These are phyloP conservation scores for Amesomyces nigricolor DNA, from an alignment of 2,329 filamentous ascomycete species.

Conservation along the genomic window DNA sequence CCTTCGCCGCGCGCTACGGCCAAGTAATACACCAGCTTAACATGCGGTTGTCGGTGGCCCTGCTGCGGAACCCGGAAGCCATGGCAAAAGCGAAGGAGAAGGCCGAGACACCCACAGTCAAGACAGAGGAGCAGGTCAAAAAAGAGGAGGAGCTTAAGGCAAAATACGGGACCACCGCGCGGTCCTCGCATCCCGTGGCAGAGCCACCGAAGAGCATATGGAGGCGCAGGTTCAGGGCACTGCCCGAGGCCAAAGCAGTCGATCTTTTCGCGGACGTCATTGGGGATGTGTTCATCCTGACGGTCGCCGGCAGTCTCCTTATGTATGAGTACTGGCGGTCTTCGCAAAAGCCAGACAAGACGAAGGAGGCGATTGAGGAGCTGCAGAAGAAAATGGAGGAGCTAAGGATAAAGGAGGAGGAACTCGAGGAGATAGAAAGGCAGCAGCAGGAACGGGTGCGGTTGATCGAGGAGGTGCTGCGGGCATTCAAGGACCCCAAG, in stretches of 20 bases:
- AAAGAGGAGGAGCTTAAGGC: conserved; percentile 46
- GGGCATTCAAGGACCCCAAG: conserved; percentile 49
- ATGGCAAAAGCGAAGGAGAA: conserved; percentile 56
- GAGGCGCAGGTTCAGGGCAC: conserved; percentile 55
- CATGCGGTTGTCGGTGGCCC: conserved; percentile 57
- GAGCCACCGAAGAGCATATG: conserved; percentile 44
- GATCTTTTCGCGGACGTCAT: conserved; percentile 62
- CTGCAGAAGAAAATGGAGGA: conserved; percentile 45
- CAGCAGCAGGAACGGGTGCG: conserved; percentile 42
- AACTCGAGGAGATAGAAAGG: conserved; percentile 45
- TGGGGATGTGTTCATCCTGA: conserved; percentile 58
- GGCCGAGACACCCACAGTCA: conserved; percentile 58
- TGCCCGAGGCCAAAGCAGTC: conserved; percentile 61
- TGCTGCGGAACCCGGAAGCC: conserved; percentile 52
- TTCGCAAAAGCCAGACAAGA: conserved; percentile 55
- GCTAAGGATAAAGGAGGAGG: conserved; percentile 45
- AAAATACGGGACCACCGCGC: conserved; percentile 38
- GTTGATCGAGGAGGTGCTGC: conserved; percentile 49
- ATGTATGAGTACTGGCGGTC: conserved; percentile 58
- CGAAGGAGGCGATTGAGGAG: conserved; percentile 48
- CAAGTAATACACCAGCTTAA: conserved; percentile 62
- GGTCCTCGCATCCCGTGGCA: conserved; percentile 37
- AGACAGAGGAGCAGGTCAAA: conserved; percentile 55
- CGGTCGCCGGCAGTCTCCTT: conserved; percentile 52
- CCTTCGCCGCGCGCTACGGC: conserved; percentile 56